A percentile compares a stretch with the other conserved stretches of the same genome.
phyloP scores from a whole-genome alignment of 306 rosid genomes.

The Corylus americana region DNA sequence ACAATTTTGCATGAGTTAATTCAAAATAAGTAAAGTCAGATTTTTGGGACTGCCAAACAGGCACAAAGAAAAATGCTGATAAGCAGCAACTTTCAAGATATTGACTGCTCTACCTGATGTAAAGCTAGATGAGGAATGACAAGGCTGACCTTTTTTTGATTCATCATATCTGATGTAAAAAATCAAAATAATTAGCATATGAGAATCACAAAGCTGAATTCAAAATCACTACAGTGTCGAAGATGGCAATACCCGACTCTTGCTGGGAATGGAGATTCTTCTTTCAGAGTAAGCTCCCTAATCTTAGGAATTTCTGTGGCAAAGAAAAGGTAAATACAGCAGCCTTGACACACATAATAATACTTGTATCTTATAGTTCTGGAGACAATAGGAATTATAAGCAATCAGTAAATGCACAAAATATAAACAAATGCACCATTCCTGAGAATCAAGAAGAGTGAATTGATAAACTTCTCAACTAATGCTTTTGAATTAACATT shows the following conservation, averaged over 20 bases:
- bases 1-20: neutral
- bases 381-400: constrained; percentile 7
- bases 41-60: neutral
- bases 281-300: constrained; percentile 60
- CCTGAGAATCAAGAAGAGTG: neutral
- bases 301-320: constrained; percentile 54
- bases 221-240: constrained; percentile 26
- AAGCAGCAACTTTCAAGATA: constrained; percentile 18
- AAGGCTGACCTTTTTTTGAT: constrained; percentile 41
- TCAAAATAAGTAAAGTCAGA: neutral
- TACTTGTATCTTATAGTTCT: neutral
- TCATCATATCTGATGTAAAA: constrained; percentile 57
- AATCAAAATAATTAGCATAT: constrained; percentile 31
- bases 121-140: constrained; percentile 42
- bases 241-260: constrained; percentile 45
- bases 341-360: neutral
- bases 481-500: neutral
- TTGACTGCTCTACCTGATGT: constrained; percentile 56
- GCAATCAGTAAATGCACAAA: neutral
- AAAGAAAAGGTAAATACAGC: constrained; percentile 6
- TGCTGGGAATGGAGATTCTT: constrained; percentile 50
- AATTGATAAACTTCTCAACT: neutral
- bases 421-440: neutral
- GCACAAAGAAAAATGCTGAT: constrained; percentile 10
- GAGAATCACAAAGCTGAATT: constrained; percentile 15